These are phyloP conservation scores for Ceratobasidium sp. DNA, from an alignment of 1,284 basidiomycete genomes.

Conservation along the genomic window DNA sequence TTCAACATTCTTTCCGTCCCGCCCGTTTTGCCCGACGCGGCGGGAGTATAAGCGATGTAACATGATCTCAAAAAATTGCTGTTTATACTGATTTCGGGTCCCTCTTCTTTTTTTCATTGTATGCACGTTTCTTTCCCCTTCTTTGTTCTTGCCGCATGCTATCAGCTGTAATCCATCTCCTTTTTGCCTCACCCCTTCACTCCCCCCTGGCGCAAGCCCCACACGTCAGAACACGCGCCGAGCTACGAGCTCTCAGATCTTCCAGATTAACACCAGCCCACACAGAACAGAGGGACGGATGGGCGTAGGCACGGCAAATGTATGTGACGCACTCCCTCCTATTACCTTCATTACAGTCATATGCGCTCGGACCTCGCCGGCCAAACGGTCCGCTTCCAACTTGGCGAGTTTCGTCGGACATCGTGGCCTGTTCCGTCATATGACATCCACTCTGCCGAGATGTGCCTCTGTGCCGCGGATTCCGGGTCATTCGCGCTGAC, in stretches of 20 bases:
- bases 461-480: neutral
- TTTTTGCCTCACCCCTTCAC: neutral
- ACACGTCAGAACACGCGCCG: neutral
- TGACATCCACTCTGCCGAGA: slow-evolving; percentile 3
- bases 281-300: neutral
- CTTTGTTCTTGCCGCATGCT: neutral
- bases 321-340: slow-evolving; percentile 5
- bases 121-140: neutral
- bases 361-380: slow-evolving; percentile 29
- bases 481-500: neutral
- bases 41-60: slow-evolving; percentile 21
- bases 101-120: neutral
- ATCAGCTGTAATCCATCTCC: neutral
- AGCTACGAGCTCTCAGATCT: neutral
- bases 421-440: neutral
- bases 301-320: neutral
- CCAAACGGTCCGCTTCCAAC: neutral
- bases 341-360: slow-evolving; percentile 16
- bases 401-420: neutral
- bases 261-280: neutral
- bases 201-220: neutral
- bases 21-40: neutral
- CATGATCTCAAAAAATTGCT: slow-evolving; percentile 4
- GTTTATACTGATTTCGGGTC: slow-evolving; percentile 22
- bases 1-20: neutral